Evolutionary conservation across 2,329 filamentous ascomycete genomes (phyloP), one percentile per base, ranked within the genome.

Genomic region (Cladosporium sp.): DNA sequence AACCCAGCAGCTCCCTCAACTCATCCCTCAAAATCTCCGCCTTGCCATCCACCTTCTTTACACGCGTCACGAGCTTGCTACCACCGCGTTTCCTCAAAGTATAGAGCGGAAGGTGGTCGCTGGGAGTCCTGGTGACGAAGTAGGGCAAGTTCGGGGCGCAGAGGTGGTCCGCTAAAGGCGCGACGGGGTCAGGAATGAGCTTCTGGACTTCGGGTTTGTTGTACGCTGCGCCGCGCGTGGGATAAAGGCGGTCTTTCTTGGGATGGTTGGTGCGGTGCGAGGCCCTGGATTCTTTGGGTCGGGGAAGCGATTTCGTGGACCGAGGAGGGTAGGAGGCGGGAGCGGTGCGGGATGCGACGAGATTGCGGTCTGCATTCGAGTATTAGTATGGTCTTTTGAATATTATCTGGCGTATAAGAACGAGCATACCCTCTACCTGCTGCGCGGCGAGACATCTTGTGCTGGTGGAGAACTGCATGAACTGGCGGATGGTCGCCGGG

Each of bases 21-120:
- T 90, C 85, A 30, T 78, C 69, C 54, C 80, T 76, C 56, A 97
- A 66, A 3, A 74, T 78, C 27, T 73, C 68, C 43, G 83, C 63
- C 65, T 95, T 80, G 13, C 93, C 93, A 51, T 89, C 83, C 43
- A 92, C 79, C 70, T 88, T 90, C 67, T 89, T 86, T 50, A 99
- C 72, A 51, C 82, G 70, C 4, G 92, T 95, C 61, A 87, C 71
- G 61, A 83, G 81, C 64, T 84, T 77, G 57, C 88, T 93, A 12
- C 89, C 88, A 47, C 89, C 89, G 11, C 82, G 78, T 73, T 88
- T 91, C 57, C 72, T 74, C 58, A 83, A 76, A 13, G 83, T 75
- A 72, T 97, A 99, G 39, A 97, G 80, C 19, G 89, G 83, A 2
- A 93, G 73, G 58, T 89, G 82, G 42, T 83, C 80, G 32, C 80